A percentile compares a stretch with the other conserved stretches of the same genome.
phyloP scores from a whole-genome alignment of 805 yeast genomes.

The Wilhelminamyces savonicus region DNA sequence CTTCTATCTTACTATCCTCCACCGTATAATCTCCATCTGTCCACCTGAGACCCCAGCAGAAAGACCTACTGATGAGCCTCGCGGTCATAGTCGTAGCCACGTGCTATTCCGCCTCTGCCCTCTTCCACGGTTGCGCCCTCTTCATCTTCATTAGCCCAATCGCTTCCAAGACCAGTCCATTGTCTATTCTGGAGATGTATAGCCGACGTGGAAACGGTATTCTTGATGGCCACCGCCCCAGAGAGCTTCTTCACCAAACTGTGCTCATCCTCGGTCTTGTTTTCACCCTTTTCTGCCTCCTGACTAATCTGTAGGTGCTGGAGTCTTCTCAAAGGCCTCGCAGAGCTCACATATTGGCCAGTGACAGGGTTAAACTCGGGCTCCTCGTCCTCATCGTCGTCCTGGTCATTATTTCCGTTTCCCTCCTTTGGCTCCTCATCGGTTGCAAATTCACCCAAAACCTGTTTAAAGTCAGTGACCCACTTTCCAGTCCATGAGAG shows the following conservation, averaged over 20 bases:
- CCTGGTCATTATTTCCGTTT: conserved; percentile 14
- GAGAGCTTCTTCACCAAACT: conserved; percentile 53
- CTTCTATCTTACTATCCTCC: too few species aligned
- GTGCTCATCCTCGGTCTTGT: conserved; percentile 14
- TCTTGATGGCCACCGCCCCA: conserved; percentile 55
- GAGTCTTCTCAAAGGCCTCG: conserved; percentile 68
- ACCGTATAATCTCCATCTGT: too few species aligned
- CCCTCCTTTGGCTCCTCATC: conserved; percentile 18
- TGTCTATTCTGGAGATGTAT: conserved; percentile 58
- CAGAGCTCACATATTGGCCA: conserved; percentile 61
- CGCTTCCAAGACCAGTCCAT: conserved; percentile 93
- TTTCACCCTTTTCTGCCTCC: conserved; percentile 23
- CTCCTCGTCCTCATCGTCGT: conserved; percentile 45
- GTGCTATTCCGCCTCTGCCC: conserved; percentile 84
- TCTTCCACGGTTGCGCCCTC: conserved; percentile 79
- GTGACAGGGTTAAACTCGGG: conserved; percentile 90
- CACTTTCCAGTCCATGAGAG: conserved; percentile 91
- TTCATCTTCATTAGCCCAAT: conserved; percentile 39
- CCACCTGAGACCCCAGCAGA: too few species aligned
- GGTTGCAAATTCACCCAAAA: conserved; percentile 34
- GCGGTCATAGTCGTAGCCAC: conserved; percentile 60
- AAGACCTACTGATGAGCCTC: too few species aligned
- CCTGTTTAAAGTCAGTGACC: conserved; percentile 70
- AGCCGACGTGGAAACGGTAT: conserved; percentile 88
- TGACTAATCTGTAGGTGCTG: conserved; percentile 59